These are phyloP conservation scores for Ballota nigra DNA, from an alignment of 257 asterid genomes.

Conservation along the genomic window DNA sequence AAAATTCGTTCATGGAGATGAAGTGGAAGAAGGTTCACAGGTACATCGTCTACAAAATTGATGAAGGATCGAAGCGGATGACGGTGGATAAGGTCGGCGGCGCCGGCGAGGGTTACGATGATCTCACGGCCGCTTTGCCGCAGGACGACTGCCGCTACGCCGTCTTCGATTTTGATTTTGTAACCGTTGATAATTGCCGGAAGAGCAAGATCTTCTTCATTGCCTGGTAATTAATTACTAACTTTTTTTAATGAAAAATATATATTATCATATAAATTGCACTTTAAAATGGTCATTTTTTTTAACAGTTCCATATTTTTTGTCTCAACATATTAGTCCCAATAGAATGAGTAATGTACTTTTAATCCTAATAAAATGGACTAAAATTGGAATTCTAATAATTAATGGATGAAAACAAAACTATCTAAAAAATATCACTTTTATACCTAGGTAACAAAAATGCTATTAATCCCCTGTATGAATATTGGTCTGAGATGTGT, in stretches of 20 bases:
- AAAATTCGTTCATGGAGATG: conserved; percentile 92
- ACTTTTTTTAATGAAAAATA: no score
- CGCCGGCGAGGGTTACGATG: conserved; percentile 65
- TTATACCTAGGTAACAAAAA: no score
- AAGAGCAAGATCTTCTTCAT: conserved; percentile 96
- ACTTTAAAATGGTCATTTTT: no score
- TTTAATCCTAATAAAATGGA: no score
- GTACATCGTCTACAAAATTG: conserved; percentile 81
- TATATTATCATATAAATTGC: no score
- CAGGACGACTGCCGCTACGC: conserved; percentile 92
- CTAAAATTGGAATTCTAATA: no score
- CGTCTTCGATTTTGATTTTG: conserved; percentile 86
- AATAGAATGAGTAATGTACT: no score
- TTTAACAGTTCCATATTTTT: no score
- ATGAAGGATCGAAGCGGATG: conserved; percentile 59
- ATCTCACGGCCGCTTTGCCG: conserved; percentile 75
- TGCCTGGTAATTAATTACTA: conserved; percentile 56
- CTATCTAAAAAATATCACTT: no score
- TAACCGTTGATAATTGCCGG: conserved; percentile 87
- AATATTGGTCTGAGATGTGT: neutral
- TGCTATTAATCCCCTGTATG: no score
- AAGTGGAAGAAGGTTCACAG: conserved; percentile 85
- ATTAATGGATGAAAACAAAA: no score
- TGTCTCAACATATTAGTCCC: no score
- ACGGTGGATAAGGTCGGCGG: conserved; percentile 89